phyloP scores from a whole-genome alignment of 495 filamentous ascomycete species.

The Glarea lozoyensis region DNA sequence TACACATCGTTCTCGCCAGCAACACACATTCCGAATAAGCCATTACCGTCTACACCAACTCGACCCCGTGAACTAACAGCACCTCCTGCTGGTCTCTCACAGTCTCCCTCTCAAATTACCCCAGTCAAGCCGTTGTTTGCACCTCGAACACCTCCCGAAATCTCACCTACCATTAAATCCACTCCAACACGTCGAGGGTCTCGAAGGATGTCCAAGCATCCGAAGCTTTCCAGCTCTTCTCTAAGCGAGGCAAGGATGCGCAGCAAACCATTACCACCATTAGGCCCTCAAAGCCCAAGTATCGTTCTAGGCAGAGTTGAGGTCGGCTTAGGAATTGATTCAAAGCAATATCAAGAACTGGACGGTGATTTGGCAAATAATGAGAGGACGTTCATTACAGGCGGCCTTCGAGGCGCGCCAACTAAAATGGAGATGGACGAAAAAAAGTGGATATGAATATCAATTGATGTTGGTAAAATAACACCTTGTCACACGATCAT shows the following conservation, averaged over 20 bases:
- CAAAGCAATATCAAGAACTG: background rate
- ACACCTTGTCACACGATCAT: too few relatives aligned
- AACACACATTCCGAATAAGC: background rate
- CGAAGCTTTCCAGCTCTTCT: background rate
- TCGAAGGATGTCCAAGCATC: background rate
- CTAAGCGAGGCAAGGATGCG: background rate
- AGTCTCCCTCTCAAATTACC: background rate
- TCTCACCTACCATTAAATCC: background rate
- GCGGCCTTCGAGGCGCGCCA: background rate
- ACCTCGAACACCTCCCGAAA: background rate
- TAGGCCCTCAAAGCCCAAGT: background rate
- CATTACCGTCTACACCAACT: background rate
- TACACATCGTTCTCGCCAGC: background rate
- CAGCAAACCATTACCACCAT: background rate
- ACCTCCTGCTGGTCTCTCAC: background rate
- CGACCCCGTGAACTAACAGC: background rate
- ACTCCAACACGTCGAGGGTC: background rate
- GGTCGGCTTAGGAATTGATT: background rate
- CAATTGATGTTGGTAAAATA: background rate
- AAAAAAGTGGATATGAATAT: background rate
- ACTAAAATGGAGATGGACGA: conserved; percentile 1
- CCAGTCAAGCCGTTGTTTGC: background rate
- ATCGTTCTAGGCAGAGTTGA: background rate
- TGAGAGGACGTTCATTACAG: background rate
- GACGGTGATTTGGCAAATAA: background rate